Evolutionary conservation across 257 asterid genomes (phyloP).

Genomic region (Solanum virginianum): DNA sequence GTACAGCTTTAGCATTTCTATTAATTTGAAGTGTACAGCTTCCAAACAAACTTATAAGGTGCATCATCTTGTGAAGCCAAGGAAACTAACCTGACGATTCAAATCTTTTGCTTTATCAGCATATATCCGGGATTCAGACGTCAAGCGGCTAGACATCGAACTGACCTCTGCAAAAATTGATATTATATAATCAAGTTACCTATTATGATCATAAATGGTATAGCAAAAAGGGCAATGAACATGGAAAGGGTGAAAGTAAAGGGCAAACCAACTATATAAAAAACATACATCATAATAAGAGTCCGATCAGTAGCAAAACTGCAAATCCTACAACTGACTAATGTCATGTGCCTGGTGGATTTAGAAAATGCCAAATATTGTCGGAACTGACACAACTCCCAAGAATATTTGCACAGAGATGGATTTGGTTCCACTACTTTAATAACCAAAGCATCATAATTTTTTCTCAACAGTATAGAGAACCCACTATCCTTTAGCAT

Average conservation of each 20-base stretch:
- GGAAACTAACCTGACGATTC: slow-evolving; percentile 72
- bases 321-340: not conserved
- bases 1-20: not conserved
- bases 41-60: not conserved
- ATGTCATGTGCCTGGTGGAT: not conserved
- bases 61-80: not conserved
- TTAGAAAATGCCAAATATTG: not conserved
- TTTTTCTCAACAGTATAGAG: not conserved
- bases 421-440: not conserved
- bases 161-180: slow-evolving; percentile 58
- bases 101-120: slow-evolving; percentile 90
- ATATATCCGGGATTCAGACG: slow-evolving; percentile 82
- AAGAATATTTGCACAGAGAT: not conserved
- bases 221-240: not conserved
- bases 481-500: not conserved
- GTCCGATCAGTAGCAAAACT: not conserved
- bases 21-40: not conserved
- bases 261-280: not conserved
- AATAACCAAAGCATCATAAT: not conserved
- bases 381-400: not conserved
- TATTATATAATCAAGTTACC: not conserved
- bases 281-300: not conserved
- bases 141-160: slow-evolving; percentile 83
- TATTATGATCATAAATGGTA: not conserved
- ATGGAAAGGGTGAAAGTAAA: not conserved